These are phyloP conservation scores for Chlorella ohadii DNA, from an alignment of 139 green algal genomes.

Conservation along the genomic window DNA sequence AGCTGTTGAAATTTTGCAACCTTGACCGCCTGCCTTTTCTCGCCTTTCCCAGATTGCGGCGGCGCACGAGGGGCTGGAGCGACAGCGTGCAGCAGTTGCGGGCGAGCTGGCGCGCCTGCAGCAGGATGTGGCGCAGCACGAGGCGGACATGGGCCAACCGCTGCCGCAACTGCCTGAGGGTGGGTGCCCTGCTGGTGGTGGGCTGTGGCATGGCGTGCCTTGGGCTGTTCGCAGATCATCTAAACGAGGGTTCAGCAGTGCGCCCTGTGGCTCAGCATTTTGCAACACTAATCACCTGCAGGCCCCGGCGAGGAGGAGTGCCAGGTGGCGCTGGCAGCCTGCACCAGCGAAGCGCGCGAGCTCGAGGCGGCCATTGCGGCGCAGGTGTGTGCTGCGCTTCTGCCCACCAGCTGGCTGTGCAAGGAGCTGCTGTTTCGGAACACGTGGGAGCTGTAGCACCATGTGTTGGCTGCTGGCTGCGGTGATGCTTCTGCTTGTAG, in stretches of 20 bases:
- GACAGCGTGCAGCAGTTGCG: background rate
- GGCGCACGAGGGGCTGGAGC: slow-evolving; percentile 20
- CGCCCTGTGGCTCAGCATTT: too few relatives aligned
- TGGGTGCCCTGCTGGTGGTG: background rate
- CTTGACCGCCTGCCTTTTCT: too few relatives aligned
- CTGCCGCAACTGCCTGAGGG: slow-evolving; percentile 24
- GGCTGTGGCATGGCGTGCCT: too few relatives aligned
- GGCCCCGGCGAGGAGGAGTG: slow-evolving; percentile 1
- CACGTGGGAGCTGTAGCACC: too few relatives aligned
- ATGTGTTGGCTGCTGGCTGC: too few relatives aligned
- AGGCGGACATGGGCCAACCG: background rate
- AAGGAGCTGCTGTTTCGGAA: too few relatives aligned
- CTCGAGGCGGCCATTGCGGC: slow-evolving; percentile 35
- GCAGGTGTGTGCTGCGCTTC: background rate
- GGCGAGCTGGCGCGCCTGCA: slow-evolving; percentile 16
- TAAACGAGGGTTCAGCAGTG: too few relatives aligned
- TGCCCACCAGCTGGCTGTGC: too few relatives aligned
- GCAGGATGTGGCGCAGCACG: slow-evolving; percentile 12
- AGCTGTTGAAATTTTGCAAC: too few relatives aligned
- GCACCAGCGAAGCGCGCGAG: slow-evolving; percentile 11
- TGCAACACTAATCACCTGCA: background rate
- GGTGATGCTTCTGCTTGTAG: too few relatives aligned
- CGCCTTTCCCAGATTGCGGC: background rate
- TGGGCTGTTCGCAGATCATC: too few relatives aligned
- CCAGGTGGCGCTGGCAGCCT: slow-evolving; percentile 18